Conservation (phyloP, 1,139 yeast species). For the Candida albicans region DNA sequence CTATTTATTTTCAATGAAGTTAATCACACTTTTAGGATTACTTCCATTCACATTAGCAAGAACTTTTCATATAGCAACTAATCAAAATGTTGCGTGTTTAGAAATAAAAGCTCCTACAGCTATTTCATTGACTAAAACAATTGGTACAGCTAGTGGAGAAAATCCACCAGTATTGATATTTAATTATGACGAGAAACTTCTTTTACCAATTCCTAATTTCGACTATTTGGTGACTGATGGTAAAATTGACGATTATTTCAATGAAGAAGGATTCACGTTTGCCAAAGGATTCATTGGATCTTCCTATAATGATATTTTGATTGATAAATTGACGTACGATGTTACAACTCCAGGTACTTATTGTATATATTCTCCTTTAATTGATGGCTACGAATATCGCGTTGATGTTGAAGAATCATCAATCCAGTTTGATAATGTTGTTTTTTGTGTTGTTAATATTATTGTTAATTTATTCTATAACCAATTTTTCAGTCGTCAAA, state of each 20-base stretch:
- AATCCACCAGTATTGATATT: constrained; percentile 3
- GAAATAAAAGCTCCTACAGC: constrained; percentile 2
- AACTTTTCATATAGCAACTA: constrained; percentile 2
- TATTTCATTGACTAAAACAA: neutral
- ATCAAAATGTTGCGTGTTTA: constrained; percentile 6
- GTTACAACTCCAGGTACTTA: constrained; percentile 5
- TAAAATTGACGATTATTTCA: constrained; percentile 12
- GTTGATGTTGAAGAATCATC: constrained; percentile 8
- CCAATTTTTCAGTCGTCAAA: neutral
- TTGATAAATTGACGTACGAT: constrained; percentile 1
- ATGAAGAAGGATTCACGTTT: constrained; percentile 7
- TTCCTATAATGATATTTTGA: constrained; percentile 4
- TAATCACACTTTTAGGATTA: neutral
- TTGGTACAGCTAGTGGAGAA: constrained; percentile 4
- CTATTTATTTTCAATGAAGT: neutral
- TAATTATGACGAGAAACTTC: constrained; percentile 1
- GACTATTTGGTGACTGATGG: constrained; percentile 10
- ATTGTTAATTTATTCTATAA: constrained; percentile 2
- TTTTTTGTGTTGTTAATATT: constrained; percentile 5
- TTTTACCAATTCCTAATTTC: constrained; percentile 11
- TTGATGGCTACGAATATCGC: constrained; percentile 9
- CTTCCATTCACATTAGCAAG: constrained; percentile 4
- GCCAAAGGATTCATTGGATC: neutral
- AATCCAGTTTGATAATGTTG: constrained; percentile 6
- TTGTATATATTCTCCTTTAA: constrained; percentile 11